phyloP scores from a whole-genome alignment of 768 basidiomycete species.

The Tylopilus sp. region DNA sequence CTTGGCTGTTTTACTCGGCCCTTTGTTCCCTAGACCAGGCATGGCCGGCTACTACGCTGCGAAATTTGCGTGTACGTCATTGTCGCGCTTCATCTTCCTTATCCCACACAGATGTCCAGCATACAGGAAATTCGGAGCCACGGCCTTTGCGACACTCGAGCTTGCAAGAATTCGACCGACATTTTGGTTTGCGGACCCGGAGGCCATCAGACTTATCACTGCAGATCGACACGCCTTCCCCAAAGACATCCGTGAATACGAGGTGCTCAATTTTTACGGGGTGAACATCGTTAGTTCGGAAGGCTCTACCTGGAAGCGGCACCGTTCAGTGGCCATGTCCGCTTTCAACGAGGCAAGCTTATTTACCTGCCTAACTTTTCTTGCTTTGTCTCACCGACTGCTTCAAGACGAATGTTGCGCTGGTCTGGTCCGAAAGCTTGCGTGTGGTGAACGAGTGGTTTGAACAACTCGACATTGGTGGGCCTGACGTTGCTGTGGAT shows the following conservation, averaged over 20 bases:
- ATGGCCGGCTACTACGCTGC: slow-evolving; percentile 33
- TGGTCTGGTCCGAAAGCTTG: slow-evolving; percentile 47
- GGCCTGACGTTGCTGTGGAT: slow-evolving; percentile 21
- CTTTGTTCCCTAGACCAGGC: slow-evolving; percentile 34
- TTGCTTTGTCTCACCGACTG: neutral
- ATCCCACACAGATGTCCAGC: slow-evolving; percentile 21
- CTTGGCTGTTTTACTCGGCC: slow-evolving; percentile 23
- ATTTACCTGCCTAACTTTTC: neutral
- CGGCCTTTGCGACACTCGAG: slow-evolving; percentile 35
- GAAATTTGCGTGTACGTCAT: slow-evolving; percentile 35
- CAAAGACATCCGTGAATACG: slow-evolving; percentile 41
- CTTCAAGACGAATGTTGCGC: slow-evolving; percentile 40
- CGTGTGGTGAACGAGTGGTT: slow-evolving; percentile 43
- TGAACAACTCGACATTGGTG: slow-evolving; percentile 29
- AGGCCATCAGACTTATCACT: slow-evolving; percentile 37
- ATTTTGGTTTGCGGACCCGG: slow-evolving; percentile 44
- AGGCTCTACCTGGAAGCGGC: slow-evolving; percentile 46
- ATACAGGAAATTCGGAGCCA: slow-evolving; percentile 39
- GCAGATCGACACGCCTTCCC: slow-evolving; percentile 34
- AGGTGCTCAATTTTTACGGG: slow-evolving; percentile 45
- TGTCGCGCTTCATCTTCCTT: no score
- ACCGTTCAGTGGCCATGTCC: slow-evolving; percentile 41
- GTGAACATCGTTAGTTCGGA: slow-evolving; percentile 41
- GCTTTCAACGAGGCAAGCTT: slow-evolving; percentile 47
- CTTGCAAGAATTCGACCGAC: slow-evolving; percentile 30